Evolutionary conservation across 225 moss, liverwort and hornwort genomes (phyloP), one percentile per base, ranked within the genome.

Genomic region (Neckera pumila): DNA sequence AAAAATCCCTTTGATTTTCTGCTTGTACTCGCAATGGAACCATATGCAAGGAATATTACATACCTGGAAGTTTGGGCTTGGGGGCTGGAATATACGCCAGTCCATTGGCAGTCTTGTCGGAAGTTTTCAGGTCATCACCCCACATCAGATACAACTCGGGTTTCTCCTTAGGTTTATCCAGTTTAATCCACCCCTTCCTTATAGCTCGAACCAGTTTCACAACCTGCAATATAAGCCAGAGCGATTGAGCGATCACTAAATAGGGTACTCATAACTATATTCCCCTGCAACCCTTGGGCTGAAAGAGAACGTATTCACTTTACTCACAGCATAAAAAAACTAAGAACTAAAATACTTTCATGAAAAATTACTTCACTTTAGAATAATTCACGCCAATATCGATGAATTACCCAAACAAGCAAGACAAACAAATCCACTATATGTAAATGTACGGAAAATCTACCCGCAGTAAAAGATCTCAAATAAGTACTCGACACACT

Each of bases 171-270:
- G 96, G 97, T 88, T 92, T 92, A 82, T 92, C 92, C 73, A 92
- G 81, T 89, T 96, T 96, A 86, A 99, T 96, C 97, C 97, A 97
- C 18, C 99, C 99, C 79, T 99, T 99, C 81, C 99, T 91, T 71
- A 99, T 90, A 53, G 96, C 97, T 80, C 99, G 94, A 58, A 99
- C 97, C 90, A 97, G 80, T 91, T 96, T 97, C 74, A 99, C 99
- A 88, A 99, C 99, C 98, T 98, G 93, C 59, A 80, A 90, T n/a
- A 63, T 34, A 87, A 70, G 62, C 63, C 84, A 79, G 6, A 79
- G 36, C 17, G 22, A 59, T 75, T 84, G 28, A 43, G 75, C 51
- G 53, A 87, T 60, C 26, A 85, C 80, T 57, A 58, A 30, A 34
- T 36, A 58, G 15, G 58, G n/a, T 74, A 74, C 80, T 30, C 14